Conservation (phyloP, 371 early-diverging fungal species). For the Syncephalastrum sp. region DNA sequence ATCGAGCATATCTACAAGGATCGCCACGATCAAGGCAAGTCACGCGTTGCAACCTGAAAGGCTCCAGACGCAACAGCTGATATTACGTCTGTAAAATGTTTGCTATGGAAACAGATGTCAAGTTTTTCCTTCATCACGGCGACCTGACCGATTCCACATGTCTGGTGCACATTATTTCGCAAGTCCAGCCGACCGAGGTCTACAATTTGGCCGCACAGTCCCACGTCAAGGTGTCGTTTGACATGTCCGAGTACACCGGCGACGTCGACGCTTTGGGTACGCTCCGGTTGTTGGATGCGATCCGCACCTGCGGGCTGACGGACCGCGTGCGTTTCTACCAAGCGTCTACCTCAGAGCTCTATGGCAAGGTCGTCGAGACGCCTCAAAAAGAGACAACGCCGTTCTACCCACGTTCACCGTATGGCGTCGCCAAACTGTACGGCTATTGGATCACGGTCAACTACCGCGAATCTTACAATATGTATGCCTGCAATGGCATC, state of each 20-base stretch:
- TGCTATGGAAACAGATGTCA: constrained; percentile 45
- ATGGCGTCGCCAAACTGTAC: constrained; percentile 85
- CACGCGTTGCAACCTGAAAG: background rate
- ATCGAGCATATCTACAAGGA: constrained; percentile 77
- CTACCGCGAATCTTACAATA: constrained; percentile 82
- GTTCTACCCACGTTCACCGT: constrained; percentile 86
- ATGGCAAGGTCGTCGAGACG: constrained; percentile 80
- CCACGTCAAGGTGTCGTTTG: constrained; percentile 88
- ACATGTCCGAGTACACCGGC: constrained; percentile 88
- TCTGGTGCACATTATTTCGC: constrained; percentile 74
- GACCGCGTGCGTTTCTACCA: constrained; percentile 81
- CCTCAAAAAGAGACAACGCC: constrained; percentile 87
- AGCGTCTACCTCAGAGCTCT: constrained; percentile 80
- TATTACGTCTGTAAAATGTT: background rate
- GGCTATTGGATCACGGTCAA: constrained; percentile 83
- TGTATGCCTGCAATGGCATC: constrained; percentile 87
- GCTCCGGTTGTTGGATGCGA: constrained; percentile 78
- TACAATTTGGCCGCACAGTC: constrained; percentile 81
- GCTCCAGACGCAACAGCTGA: background rate
- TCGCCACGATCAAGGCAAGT: constrained; percentile 55
- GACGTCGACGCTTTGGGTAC: constrained; percentile 86
- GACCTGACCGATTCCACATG: constrained; percentile 85
- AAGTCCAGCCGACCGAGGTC: constrained; percentile 78
- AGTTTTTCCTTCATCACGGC: constrained; percentile 83
- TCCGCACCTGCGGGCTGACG: constrained; percentile 75